phyloP scores from a whole-genome alignment of 331 rosid genomes.

The Saraca asoca region DNA sequence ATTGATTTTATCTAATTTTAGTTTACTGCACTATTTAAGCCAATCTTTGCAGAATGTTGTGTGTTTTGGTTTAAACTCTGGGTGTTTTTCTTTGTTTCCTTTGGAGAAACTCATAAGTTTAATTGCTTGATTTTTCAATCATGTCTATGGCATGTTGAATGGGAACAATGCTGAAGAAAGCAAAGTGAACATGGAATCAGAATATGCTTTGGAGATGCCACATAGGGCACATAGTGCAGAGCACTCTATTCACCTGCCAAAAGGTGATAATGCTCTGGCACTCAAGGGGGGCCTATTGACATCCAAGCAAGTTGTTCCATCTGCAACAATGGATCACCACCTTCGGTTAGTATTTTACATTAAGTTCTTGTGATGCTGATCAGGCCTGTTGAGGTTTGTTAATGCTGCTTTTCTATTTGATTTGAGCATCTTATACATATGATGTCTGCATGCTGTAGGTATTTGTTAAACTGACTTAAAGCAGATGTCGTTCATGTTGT shows the following conservation, averaged over 20 bases:
- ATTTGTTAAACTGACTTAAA: no score
- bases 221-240: conserved; percentile 20
- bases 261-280: conserved; percentile 34
- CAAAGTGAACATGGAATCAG: conserved; percentile 36
- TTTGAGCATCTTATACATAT: no score
- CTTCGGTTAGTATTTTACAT: conserved; percentile 51
- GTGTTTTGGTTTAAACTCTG: conserved; percentile 18
- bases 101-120: conserved; percentile 34
- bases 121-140: conserved; percentile 49
- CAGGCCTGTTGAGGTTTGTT: neutral
- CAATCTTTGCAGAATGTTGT: conserved; percentile 3
- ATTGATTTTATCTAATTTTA: no score
- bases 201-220: conserved; percentile 40
- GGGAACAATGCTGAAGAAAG: conserved; percentile 44
- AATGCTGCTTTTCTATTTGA: neutral
- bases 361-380: conserved; percentile 15
- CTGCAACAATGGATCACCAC: conserved; percentile 37
- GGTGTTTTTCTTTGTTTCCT: conserved; percentile 24
- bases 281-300: conserved; percentile 37
- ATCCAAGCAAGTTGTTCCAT: conserved; percentile 42
- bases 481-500: no score
- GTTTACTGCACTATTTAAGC: neutral
- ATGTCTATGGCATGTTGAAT: conserved; percentile 37
- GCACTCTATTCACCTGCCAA: conserved; percentile 29
- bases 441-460: no score